Conservation (phyloP, 2,329 filamentous ascomycete species). For the Beauveria sp. region DNA sequence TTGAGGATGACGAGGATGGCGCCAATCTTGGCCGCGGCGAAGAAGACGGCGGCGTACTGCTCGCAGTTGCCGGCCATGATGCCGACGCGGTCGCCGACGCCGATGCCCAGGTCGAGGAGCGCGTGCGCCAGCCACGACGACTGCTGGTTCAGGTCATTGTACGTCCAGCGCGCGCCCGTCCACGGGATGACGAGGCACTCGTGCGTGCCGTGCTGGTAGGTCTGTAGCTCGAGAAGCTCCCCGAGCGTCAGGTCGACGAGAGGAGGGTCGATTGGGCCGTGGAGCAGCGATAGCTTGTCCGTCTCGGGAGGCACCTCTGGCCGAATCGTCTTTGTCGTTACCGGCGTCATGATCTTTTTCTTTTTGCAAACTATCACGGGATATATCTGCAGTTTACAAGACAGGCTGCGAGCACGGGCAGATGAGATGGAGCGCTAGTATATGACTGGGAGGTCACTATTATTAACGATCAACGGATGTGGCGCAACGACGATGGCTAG, state of each 20-base stretch:
- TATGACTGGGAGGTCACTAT: background rate
- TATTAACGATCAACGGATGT: background rate
- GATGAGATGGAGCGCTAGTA: background rate
- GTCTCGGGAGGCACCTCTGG: constrained; percentile 22
- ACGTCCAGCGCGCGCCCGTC: constrained; percentile 69
- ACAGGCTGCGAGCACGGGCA: background rate
- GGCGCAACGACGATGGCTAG: background rate
- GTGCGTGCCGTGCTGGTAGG: constrained; percentile 52
- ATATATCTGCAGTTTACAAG: background rate
- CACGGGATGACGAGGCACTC: constrained; percentile 69
- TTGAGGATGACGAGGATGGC: constrained; percentile 70
- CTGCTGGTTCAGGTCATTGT: constrained; percentile 56
- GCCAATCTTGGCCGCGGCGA: constrained; percentile 60
- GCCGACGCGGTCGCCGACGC: constrained; percentile 61
- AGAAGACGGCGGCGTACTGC: constrained; percentile 73
- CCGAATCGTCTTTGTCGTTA: constrained; percentile 19
- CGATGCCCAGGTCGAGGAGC: constrained; percentile 58
- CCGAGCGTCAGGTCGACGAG: constrained; percentile 65
- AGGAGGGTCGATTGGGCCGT: constrained; percentile 61
- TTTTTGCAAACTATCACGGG: background rate
- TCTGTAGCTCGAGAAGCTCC: constrained; percentile 65
- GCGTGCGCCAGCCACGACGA: constrained; percentile 56
- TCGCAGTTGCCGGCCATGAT: constrained; percentile 75
- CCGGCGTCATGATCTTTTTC: background rate
- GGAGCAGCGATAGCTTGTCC: constrained; percentile 50